These are phyloP conservation scores for Jamesozyma hellenica DNA, from an alignment of 805 yeast species.

Conservation along the genomic window DNA sequence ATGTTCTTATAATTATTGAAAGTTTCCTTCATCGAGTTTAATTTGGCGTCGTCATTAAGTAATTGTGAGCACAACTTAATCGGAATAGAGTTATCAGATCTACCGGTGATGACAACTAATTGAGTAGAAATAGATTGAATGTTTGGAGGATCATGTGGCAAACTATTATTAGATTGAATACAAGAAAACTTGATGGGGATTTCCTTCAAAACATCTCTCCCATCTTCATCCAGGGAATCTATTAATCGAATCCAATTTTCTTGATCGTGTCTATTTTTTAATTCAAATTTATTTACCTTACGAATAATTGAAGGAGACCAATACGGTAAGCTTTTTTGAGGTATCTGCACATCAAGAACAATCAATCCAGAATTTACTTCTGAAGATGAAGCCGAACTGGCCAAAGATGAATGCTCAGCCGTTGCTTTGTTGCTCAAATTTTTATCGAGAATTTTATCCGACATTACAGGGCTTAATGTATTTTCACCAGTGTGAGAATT, in stretches of 20 bases:
- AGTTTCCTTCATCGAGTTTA: constrained; percentile 16
- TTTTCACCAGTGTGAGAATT: not conserved
- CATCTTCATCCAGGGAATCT: constrained; percentile 22
- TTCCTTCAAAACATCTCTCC: constrained; percentile 19
- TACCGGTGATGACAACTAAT: constrained; percentile 28
- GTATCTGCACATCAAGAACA: constrained; percentile 23
- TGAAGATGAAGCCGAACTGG: constrained; percentile 1
- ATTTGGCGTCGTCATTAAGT: constrained; percentile 17
- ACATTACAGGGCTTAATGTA: not conserved
- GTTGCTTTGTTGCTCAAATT: not conserved
- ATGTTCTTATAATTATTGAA: constrained; percentile 14
- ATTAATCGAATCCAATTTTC: constrained; percentile 28
- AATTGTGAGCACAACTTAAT: constrained; percentile 31
- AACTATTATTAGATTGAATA: constrained; percentile 25
- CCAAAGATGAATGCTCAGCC: not conserved
- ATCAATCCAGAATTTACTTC: constrained; percentile 23
- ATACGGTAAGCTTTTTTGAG: constrained; percentile 31
- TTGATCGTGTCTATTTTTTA: constrained; percentile 27
- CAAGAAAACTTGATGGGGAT: constrained; percentile 27
- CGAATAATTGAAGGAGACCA: constrained; percentile 30
- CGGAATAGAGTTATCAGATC: constrained; percentile 33
- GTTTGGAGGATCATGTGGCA: constrained; percentile 25
- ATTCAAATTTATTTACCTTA: constrained; percentile 30
- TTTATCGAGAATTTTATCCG: not conserved
- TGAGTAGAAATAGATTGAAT: constrained; percentile 24